These are phyloP conservation scores for Starmerella roubikii DNA, from an alignment of 805 yeast species.

Conservation along the genomic window DNA sequence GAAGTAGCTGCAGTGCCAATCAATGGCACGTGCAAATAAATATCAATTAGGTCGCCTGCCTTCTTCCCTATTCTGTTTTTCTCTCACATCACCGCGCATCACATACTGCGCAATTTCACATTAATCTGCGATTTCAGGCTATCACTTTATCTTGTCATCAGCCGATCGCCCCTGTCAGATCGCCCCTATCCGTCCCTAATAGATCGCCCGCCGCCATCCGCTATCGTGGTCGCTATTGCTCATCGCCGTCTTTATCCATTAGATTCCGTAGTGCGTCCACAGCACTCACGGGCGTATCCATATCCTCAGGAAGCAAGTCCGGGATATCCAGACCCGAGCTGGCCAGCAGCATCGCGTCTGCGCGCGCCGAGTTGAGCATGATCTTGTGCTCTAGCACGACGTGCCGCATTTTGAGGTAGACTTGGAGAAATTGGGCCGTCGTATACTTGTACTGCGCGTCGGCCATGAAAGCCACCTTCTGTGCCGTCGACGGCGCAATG, in stretches of 20 bases:
- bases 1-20: too few relatives aligned
- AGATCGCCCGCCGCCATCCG: too few relatives aligned
- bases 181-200: too few relatives aligned
- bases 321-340: background rate
- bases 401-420: conserved; percentile 16
- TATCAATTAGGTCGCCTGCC: too few relatives aligned
- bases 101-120: too few relatives aligned
- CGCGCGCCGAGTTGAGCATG: conserved; percentile 14
- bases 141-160: background rate
- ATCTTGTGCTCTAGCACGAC: conserved; percentile 17
- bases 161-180: conserved; percentile 27
- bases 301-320: conserved; percentile 1
- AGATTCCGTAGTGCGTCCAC: conserved; percentile 10
- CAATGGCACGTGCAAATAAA: too few relatives aligned
- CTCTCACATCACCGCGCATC: too few relatives aligned
- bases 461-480: conserved; percentile 15
- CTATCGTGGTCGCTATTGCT: too few relatives aligned
- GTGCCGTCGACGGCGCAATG: conserved; percentile 17
- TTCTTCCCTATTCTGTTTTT: too few relatives aligned
- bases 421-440: conserved; percentile 21
- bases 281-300: conserved; percentile 11
- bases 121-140: background rate
- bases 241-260: too few relatives aligned
- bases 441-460: conserved; percentile 21
- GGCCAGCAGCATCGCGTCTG: conserved; percentile 12